Percentiles rank a stretch among this genome's conserved stretches.
Conservation (phyloP, 257 asterid species). For the Forsythia suspensa region DNA sequence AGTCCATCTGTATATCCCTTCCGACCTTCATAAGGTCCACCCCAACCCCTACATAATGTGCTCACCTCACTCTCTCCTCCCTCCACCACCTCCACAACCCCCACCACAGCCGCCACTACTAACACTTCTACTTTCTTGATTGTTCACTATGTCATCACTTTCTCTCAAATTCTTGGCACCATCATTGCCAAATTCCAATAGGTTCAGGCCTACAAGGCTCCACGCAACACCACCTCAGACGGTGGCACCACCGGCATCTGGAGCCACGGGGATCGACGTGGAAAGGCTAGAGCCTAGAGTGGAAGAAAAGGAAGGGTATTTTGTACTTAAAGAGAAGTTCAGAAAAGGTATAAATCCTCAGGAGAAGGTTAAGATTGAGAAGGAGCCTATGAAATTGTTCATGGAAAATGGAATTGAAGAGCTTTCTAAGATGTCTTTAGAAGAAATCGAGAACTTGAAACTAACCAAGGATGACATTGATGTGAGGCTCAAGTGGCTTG, state of each 20-base stretch:
- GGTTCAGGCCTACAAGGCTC: constrained; percentile 32
- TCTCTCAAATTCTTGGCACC: constrained; percentile 58
- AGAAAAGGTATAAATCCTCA: constrained; percentile 79
- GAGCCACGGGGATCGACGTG: constrained; percentile 32
- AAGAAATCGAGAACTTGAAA: constrained; percentile 76
- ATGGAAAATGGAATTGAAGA: constrained; percentile 82
- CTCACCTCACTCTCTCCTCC: constrained; percentile 24
- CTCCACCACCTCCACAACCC: constrained; percentile 19
- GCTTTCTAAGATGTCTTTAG: constrained; percentile 59
- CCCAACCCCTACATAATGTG: constrained; percentile 45
- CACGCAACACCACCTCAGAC: constrained; percentile 71
- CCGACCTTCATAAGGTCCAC: constrained; percentile 28
- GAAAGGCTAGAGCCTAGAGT: constrained; percentile 77
- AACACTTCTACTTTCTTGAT: not conserved
- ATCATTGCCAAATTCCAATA: constrained; percentile 34
- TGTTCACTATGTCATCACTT: constrained; percentile 58
- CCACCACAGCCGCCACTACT: constrained; percentile 8
- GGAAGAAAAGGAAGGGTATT: constrained; percentile 71
- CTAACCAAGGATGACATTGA: constrained; percentile 80
- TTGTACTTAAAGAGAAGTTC: constrained; percentile 77
- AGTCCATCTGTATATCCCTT: constrained; percentile 41
- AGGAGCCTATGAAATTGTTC: constrained; percentile 86
- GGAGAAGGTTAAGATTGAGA: constrained; percentile 83
- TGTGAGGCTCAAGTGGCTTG: constrained; percentile 94
- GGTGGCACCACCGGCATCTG: constrained; percentile 40